Base-by-base conservation (phyloP, 2,329 filamentous ascomycete species). In the Colletotrichum sansevieriae region DNA sequence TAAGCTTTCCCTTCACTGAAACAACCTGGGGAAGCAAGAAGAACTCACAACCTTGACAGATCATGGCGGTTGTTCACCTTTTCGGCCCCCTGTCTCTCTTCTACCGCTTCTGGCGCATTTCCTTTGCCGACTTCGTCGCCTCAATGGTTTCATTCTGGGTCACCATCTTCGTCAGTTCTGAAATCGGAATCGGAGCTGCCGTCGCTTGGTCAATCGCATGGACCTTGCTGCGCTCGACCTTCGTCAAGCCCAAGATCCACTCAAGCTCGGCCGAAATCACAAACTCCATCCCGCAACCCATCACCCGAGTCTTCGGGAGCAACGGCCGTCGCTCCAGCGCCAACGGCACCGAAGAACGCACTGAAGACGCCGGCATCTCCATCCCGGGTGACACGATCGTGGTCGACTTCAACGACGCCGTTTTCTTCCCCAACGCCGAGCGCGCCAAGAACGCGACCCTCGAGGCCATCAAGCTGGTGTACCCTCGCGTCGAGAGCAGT, bases 61-160 rank as follows among this genome's bases (percentile, higher is more conserved):
- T 68, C 35, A 68, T 68, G 66, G 66, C 66, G 0, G 66, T 68
- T 18, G 62, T 68, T 2, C 66, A 68, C 18, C 66, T 68, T 12
- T 56, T 68, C 18, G 66, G 66, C 12, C 66, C 66, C 6, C 11
- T 68, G 35, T 66, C 81, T 2, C 82, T 86, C n/a, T 90, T 91
- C 75, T 90, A 90, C 76, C 81, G 82, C 15, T 91, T 88, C 78
- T 91, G 89, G 87, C 86, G 86, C 72, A 87, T 88, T 3, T 90
- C 88, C 0, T 82, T 91, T 2, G 85, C 88, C 13, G 90, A 92
- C 76, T 91, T 91, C 71, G 83, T 88, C 61, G 85, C 87, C 1
- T 84, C 86, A 25, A 89, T 90, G 84, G 81, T 91, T 37, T 84
- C 88, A 6, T 87, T 91, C 73, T 91, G 89, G 86, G 81, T 91